These are phyloP conservation scores for Arachis monticola DNA, from an alignment of 331 rosid species.

Conservation along the genomic window DNA sequence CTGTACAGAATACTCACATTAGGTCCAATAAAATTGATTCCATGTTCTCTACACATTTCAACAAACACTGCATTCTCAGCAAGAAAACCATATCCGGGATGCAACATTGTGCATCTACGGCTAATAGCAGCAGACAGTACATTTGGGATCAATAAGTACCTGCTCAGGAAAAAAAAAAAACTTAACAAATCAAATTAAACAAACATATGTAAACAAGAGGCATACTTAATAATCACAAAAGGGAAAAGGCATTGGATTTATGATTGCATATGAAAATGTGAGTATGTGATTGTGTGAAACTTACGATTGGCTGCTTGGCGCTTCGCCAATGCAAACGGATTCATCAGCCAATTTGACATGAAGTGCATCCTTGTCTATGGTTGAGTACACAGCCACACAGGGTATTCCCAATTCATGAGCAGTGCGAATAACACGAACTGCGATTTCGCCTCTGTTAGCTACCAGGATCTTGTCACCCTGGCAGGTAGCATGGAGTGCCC, in stretches of 20 bases:
- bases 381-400: conserved; percentile 60
- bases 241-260: background rate
- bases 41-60: conserved; percentile 90
- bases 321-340: conserved; percentile 81
- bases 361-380: conserved; percentile 62
- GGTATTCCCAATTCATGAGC: conserved; percentile 97
- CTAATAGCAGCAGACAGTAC: conserved; percentile 88
- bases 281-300: conserved; percentile 26
- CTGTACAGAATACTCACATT: conserved; percentile 56
- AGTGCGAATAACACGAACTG: conserved; percentile 94
- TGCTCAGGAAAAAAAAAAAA: conserved; percentile 31
- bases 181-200: background rate
- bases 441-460: conserved; percentile 95
- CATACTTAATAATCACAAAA: background rate
- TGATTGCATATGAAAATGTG: too few species aligned
- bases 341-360: conserved; percentile 94
- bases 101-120: conserved; percentile 84
- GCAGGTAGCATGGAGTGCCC: conserved; percentile 48
- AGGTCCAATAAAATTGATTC: conserved; percentile 97
- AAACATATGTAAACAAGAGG: background rate
- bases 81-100: conserved; percentile 98
- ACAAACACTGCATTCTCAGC: conserved; percentile 96
- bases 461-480: conserved; percentile 67
- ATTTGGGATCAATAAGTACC: conserved; percentile 82
- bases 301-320: conserved; percentile 55